These are phyloP conservation scores for Phaeotremella fagi DNA, from an alignment of 768 basidiomycete genomes.

Conservation along the genomic window DNA sequence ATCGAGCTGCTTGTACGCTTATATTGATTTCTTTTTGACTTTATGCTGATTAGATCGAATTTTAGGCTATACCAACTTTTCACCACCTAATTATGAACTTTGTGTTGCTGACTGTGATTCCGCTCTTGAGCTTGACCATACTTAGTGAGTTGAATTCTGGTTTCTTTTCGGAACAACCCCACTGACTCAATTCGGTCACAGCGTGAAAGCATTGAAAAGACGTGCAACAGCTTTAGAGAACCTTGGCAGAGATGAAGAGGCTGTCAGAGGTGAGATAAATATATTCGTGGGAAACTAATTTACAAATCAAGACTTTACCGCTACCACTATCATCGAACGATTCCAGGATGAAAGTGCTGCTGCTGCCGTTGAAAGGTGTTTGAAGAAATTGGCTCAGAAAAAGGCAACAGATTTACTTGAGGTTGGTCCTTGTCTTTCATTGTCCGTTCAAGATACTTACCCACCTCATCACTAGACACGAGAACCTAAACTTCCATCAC, in stretches of 20 bases:
- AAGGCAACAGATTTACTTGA: conserved; percentile 69
- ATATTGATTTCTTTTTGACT: not conserved
- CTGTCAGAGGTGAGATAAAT: conserved; percentile 75
- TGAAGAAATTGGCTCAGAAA: conserved; percentile 71
- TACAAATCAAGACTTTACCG: conserved; percentile 72
- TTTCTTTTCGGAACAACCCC: not conserved
- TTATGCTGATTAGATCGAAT: conserved; percentile 2
- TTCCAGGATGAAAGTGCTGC: conserved; percentile 79
- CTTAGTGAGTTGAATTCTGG: conserved; percentile 52
- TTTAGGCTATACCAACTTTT: conserved; percentile 84
- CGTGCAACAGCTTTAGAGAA: conserved; percentile 79
- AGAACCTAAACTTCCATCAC: conserved; percentile 76
- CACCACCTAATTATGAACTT: conserved; percentile 72
- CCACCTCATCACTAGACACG: conserved; percentile 54
- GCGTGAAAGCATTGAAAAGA: conserved; percentile 73
- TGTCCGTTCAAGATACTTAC: no score
- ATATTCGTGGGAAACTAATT: no score
- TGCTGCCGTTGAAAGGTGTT: conserved; percentile 80
- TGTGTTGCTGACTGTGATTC: conserved; percentile 84
- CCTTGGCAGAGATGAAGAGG: conserved; percentile 66
- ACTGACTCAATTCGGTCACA: conserved; percentile 11
- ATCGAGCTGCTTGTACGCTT: conserved; percentile 85
- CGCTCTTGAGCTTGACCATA: conserved; percentile 74
- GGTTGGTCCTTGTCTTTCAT: conserved; percentile 53
- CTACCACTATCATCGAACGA: conserved; percentile 89